Evolutionary conservation across 1,139 yeast genomes (phyloP).

Genomic region (Blastobotrys ciferrii): DNA sequence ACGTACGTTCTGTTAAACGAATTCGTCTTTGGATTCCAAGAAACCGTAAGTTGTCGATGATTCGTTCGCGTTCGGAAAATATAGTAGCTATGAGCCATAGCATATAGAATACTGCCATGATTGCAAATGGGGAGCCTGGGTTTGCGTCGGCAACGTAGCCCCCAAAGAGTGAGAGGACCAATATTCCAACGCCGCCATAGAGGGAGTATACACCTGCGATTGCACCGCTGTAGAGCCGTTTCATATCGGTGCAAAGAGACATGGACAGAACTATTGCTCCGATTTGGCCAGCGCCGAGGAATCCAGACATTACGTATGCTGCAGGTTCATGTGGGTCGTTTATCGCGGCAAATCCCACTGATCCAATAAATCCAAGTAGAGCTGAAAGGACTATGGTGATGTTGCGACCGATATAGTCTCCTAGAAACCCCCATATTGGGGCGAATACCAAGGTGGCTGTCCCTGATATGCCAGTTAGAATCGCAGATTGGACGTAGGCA

Average conservation of each 20-base stretch:
- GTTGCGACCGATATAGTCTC: constrained; percentile 51
- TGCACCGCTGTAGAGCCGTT: constrained; percentile 53
- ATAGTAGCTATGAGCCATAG: constrained; percentile 33
- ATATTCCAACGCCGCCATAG: constrained; percentile 68
- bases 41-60: not conserved
- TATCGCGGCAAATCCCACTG: constrained; percentile 38
- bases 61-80: constrained; percentile 4
- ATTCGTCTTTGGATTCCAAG: constrained; percentile 3
- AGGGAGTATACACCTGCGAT: constrained; percentile 67
- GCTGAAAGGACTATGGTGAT: constrained; percentile 39
- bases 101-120: constrained; percentile 49
- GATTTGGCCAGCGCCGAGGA: constrained; percentile 53
- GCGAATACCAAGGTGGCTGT: constrained; percentile 56
- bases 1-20: not conserved
- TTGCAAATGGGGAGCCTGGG: constrained; percentile 58
- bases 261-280: constrained; percentile 57
- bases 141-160: constrained; percentile 59
- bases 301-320: constrained; percentile 39
- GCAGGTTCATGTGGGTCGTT: constrained; percentile 37
- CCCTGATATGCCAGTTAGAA: constrained; percentile 65
- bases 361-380: constrained; percentile 40
- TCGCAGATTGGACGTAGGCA: constrained; percentile 64
- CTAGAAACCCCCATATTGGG: constrained; percentile 59
- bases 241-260: constrained; percentile 45
- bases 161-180: constrained; percentile 58